Conservation (phyloP, 2,329 filamentous ascomycete genomes). For the Diaporthe citrichinensis region DNA sequence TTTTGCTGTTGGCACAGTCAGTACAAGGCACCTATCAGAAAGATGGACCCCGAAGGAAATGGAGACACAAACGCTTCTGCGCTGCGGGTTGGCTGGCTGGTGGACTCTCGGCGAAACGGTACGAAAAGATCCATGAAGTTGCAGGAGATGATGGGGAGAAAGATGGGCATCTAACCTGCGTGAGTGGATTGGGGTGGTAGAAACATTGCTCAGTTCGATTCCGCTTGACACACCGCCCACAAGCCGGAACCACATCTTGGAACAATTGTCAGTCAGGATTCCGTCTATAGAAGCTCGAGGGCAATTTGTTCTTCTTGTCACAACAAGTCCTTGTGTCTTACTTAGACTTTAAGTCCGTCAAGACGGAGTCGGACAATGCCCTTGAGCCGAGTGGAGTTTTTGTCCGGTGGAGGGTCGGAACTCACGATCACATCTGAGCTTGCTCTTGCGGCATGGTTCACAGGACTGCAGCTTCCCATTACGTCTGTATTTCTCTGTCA, state of each 20-base stretch:
- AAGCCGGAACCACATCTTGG: constrained; percentile 50
- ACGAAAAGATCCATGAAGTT: neutral
- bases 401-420: constrained; percentile 12
- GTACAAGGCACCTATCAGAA: neutral
- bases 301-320: neutral
- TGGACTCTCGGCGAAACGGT: neutral
- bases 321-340: neutral
- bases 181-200: constrained; percentile 53
- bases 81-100: neutral
- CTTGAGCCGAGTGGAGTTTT: neutral
- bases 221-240: constrained; percentile 51
- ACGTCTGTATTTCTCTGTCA: constrained; percentile 52
- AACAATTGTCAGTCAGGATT: neutral
- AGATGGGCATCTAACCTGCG: constrained; percentile 41
- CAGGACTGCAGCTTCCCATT: constrained; percentile 55
- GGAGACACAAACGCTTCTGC: constrained; percentile 8
- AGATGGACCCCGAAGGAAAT: neutral
- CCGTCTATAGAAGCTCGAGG: neutral
- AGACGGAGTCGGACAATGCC: neutral
- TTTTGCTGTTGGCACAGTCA: constrained; percentile 16
- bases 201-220: constrained; percentile 50
- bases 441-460: constrained; percentile 52
- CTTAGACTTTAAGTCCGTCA: neutral
- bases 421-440: constrained; percentile 51
- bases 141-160: too few species aligned